Evolutionary conservation across 148 eudicot species (phyloP).

Genomic region (Persicaria tinctoria): DNA sequence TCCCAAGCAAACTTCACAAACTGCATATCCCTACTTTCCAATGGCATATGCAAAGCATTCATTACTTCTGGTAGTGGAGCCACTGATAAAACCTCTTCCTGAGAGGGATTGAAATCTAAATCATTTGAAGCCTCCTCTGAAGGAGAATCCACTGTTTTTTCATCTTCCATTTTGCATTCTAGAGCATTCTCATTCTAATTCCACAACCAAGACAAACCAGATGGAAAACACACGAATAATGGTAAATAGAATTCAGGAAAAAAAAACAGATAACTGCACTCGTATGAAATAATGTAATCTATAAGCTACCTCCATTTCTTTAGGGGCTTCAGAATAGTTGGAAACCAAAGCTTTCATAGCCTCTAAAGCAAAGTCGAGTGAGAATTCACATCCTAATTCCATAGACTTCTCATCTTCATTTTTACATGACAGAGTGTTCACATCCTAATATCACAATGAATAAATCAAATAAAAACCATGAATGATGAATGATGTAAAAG

Average conservation of each 20-base stretch:
- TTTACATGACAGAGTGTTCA: neutral
- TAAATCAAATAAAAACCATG: neutral
- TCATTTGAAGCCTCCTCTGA: slow-evolving; percentile 23
- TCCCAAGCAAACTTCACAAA: slow-evolving; percentile 19
- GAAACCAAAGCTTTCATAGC: neutral
- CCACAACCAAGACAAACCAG: neutral
- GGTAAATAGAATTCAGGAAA: neutral
- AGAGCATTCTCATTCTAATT: slow-evolving; percentile 35
- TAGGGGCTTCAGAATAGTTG: neutral
- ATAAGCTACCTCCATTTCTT: slow-evolving; percentile 2
- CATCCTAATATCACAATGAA: neutral
- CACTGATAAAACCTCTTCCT: slow-evolving; percentile 18
- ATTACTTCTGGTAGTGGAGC: slow-evolving; percentile 14
- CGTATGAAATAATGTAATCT: neutral
- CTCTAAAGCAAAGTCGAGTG: neutral
- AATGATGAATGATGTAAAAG: neutral
- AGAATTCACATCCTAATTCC: slow-evolving; percentile 3
- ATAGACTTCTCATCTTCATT: neutral
- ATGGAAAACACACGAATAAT: slow-evolving; percentile 5
- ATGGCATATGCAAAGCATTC: neutral
- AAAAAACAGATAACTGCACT: neutral
- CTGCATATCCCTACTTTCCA: slow-evolving; percentile 16
- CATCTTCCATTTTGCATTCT: slow-evolving; percentile 17
- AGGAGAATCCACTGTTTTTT: slow-evolving; percentile 14
- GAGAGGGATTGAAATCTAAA: slow-evolving; percentile 17